Percentiles rank a stretch among this genome's conserved stretches.
Evolutionary conservation across 345 rosid genomes (phyloP).

Genomic region (Trapa bicornis): DNA sequence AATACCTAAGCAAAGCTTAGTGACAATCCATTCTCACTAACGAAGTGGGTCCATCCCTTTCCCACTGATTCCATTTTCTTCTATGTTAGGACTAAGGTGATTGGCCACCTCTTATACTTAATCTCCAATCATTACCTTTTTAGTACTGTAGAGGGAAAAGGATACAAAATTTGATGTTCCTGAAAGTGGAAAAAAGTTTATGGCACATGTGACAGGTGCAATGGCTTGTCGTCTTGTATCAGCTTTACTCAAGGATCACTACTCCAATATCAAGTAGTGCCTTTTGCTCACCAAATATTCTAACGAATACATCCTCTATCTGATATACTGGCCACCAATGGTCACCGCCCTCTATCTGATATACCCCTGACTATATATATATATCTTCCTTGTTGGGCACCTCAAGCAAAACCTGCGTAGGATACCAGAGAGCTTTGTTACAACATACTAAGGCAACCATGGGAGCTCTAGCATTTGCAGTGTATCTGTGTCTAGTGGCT

Average conservation of each 20-base stretch:
- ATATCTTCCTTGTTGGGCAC: background rate
- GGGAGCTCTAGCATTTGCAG: constrained; percentile 15
- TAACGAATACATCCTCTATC: constrained; percentile 30
- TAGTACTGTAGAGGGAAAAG: background rate
- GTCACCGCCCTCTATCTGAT: constrained; percentile 7
- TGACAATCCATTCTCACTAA: constrained; percentile 3
- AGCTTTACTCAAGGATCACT: constrained; percentile 14
- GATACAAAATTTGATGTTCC: background rate
- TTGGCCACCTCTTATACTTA: constrained; percentile 7
- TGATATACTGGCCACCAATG: constrained; percentile 24
- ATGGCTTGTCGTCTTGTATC: background rate
- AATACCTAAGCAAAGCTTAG: background rate
- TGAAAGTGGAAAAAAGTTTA: background rate
- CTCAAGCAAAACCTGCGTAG: background rate
- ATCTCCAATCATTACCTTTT: constrained; percentile 10
- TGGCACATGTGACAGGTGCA: background rate
- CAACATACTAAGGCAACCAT: background rate
- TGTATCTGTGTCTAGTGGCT: constrained; percentile 11
- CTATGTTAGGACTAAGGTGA: background rate
- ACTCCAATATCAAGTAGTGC: constrained; percentile 11
- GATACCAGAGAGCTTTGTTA: background rate
- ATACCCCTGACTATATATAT: constrained; percentile 12
- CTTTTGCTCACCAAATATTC: constrained; percentile 49
- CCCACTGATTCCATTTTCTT: too few species aligned
- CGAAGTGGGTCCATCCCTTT: background rate